These are phyloP conservation scores for Pythium volutum DNA, from an alignment of 352 stramenopile genomes.

Conservation along the genomic window DNA sequence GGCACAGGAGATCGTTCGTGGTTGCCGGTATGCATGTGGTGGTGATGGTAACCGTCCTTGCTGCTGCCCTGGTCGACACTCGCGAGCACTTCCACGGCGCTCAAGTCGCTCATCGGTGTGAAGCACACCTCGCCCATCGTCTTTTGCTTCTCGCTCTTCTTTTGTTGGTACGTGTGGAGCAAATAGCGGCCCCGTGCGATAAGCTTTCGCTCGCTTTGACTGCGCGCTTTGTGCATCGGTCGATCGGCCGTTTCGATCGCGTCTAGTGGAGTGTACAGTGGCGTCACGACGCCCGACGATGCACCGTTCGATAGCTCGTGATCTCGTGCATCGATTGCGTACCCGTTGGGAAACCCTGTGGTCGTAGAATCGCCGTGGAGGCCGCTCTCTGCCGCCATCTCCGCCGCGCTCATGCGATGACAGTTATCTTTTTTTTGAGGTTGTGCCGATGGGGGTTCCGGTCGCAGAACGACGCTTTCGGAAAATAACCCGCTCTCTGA, in stretches of 20 bases:
- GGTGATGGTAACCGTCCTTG: neutral
- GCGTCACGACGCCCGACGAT: constrained; percentile 4
- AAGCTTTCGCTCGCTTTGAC: constrained; percentile 31
- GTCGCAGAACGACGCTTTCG: neutral
- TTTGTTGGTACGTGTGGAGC: constrained; percentile 43
- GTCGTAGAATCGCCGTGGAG: constrained; percentile 11
- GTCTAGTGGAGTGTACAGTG: neutral
- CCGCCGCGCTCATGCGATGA: constrained; percentile 14
- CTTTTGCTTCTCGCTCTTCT: constrained; percentile 32
- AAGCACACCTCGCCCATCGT: constrained; percentile 22
- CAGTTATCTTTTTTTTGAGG: neutral
- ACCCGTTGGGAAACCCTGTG: constrained; percentile 8
- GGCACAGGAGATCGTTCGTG: neutral
- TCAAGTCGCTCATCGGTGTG: constrained; percentile 8
- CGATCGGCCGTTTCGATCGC: neutral
- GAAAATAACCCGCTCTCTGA: constrained; percentile 29
- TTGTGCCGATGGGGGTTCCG: neutral
- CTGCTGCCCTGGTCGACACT: neutral
- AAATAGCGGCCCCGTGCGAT: constrained; percentile 43
- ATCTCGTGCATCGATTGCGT: constrained; percentile 10
- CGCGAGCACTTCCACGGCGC: constrained; percentile 13
- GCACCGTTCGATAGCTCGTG: constrained; percentile 22
- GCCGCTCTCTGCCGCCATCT: constrained; percentile 23
- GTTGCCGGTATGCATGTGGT: neutral
- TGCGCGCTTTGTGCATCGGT: constrained; percentile 1